phyloP scores from a whole-genome alignment of 2,329 filamentous ascomycete genomes.

The Chaetomiaceae sp. region DNA sequence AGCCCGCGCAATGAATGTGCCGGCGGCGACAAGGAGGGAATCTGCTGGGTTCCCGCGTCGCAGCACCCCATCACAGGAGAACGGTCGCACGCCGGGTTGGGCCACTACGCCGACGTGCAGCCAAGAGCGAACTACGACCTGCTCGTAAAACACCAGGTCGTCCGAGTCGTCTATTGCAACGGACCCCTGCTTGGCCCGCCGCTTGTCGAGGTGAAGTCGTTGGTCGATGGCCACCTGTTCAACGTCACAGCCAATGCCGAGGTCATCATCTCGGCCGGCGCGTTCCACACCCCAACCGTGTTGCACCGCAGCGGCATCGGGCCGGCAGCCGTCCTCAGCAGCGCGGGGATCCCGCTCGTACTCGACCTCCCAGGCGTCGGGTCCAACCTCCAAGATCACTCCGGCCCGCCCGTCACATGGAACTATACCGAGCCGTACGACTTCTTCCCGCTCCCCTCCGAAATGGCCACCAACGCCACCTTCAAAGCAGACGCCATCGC shows the following conservation, averaged over 20 bases:
- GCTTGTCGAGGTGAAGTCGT: conserved; percentile 16
- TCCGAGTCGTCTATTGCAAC: conserved; percentile 20
- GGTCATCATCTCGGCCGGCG: conserved; percentile 40
- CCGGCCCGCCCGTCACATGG: conserved; percentile 25
- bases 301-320: conserved; percentile 42
- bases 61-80: conserved; percentile 29
- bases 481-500: conserved; percentile 32
- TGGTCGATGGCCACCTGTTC: conserved; percentile 23
- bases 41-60: conserved; percentile 32
- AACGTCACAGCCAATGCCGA: conserved; percentile 29
- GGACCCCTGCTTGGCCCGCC: conserved; percentile 15
- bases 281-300: conserved; percentile 40
- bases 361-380: conserved; percentile 58
- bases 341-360: conserved; percentile 47
- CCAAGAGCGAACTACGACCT: conserved; percentile 22
- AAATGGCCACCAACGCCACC: conserved; percentile 28
- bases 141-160: conserved; percentile 31
- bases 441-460: conserved; percentile 14
- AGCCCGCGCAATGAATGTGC: conserved; percentile 26
- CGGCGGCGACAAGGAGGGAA: conserved; percentile 30
- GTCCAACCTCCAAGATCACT: conserved; percentile 39
- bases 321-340: conserved; percentile 30
- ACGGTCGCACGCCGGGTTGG: conserved; percentile 31
- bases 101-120: conserved; percentile 30
- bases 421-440: conserved; percentile 23